Evolutionary conservation across 345 rosid species (phyloP).

Genomic region (Eucalyptus tenuipes): DNA sequence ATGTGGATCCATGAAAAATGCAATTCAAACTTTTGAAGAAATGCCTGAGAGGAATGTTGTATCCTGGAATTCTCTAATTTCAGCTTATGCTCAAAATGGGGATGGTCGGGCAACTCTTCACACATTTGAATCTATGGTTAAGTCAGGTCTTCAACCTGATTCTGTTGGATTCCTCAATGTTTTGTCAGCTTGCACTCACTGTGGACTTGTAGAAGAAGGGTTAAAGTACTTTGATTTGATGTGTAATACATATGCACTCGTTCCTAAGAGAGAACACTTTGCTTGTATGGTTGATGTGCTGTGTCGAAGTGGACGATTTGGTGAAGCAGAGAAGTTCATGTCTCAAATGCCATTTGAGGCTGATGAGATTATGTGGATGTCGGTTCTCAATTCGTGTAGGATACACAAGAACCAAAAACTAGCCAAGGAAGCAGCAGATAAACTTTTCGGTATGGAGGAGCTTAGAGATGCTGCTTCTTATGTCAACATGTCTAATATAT

Average conservation of each 20-base stretch:
- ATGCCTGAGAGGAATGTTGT: constrained; percentile 71
- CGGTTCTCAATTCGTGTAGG: constrained; percentile 74
- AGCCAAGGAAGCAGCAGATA: constrained; percentile 57
- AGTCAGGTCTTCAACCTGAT: constrained; percentile 57
- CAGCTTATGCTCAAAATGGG: constrained; percentile 74
- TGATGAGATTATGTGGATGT: constrained; percentile 83
- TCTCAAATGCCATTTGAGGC: constrained; percentile 62
- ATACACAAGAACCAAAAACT: constrained; percentile 66
- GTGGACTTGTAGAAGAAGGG: constrained; percentile 72
- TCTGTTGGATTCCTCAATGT: constrained; percentile 58
- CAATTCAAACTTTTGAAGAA: constrained; percentile 51
- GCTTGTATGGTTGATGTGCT: constrained; percentile 58
- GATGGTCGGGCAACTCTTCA: constrained; percentile 50
- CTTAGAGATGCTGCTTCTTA: constrained; percentile 80
- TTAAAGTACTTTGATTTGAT: constrained; percentile 40
- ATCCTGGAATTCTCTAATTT: constrained; percentile 79
- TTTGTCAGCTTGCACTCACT: constrained; percentile 78
- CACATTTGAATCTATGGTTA: constrained; percentile 49
- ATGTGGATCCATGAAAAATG: constrained; percentile 68
- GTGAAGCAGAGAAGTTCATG: constrained; percentile 60
- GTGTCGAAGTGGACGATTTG: constrained; percentile 52
- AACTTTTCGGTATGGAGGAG: constrained; percentile 54
- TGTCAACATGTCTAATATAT: constrained; percentile 78
- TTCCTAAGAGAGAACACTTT: constrained; percentile 64
- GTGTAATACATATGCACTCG: constrained; percentile 31